These are phyloP conservation scores for Arachis monticola DNA, from an alignment of 331 rosid genomes.

Conservation along the genomic window DNA sequence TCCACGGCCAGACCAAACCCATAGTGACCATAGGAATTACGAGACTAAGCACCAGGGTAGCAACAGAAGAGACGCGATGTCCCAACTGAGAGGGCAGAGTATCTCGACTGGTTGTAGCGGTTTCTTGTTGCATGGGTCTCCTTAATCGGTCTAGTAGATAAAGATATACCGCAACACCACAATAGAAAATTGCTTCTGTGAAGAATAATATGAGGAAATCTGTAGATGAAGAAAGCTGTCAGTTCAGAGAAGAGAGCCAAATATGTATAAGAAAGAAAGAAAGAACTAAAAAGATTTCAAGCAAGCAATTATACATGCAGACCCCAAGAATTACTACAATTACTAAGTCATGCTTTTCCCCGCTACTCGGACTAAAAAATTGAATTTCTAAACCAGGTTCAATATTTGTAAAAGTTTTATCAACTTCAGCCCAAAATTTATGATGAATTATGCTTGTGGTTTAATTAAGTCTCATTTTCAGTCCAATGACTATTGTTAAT, in stretches of 20 bases:
- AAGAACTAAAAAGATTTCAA: constrained; percentile 17
- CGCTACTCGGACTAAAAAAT: constrained; percentile 24
- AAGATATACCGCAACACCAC: constrained; percentile 87
- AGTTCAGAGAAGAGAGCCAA: constrained; percentile 35
- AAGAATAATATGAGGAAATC: constrained; percentile 98
- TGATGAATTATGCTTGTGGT: constrained; percentile 23
- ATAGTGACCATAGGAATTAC: constrained; percentile 97
- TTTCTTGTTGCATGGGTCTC: constrained; percentile 56
- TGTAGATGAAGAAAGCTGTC: constrained; percentile 47
- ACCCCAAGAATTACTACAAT: constrained; percentile 20
- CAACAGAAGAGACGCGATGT: constrained; percentile 79
- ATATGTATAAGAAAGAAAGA: not conserved
- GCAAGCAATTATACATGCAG: constrained; percentile 3
- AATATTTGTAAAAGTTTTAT: not conserved
- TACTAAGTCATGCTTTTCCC: constrained; percentile 7
- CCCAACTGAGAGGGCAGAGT: constrained; percentile 60
- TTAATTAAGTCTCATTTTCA: constrained; percentile 8
- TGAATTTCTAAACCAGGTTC: constrained; percentile 22
- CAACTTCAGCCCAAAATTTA: constrained; percentile 12
- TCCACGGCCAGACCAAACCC: constrained; percentile 99
- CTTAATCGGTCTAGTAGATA: constrained; percentile 65
- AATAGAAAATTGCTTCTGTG: constrained; percentile 95
- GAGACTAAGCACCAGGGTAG: constrained; percentile 85
- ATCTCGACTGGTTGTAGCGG: constrained; percentile 39
- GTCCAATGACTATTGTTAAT: constrained; percentile 24